These are phyloP conservation scores for Mycosphaerelloides madeirae DNA, from an alignment of 2,329 filamentous ascomycete species.

Conservation along the genomic window DNA sequence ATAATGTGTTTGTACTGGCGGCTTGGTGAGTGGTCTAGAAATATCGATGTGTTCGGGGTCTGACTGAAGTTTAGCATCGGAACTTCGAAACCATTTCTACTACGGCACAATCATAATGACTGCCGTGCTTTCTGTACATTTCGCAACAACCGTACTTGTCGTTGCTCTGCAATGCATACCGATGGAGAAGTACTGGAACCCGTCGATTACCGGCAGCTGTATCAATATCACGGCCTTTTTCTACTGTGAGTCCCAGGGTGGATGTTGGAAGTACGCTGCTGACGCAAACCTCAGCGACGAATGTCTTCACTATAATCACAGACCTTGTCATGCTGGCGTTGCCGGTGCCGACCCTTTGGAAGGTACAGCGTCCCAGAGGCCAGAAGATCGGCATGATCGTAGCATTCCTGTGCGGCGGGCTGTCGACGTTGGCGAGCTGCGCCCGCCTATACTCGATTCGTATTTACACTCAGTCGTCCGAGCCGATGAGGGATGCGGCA, in stretches of 20 bases:
- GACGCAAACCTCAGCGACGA: conserved; percentile 18
- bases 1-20: conserved; percentile 38
- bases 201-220: conserved; percentile 28
- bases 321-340: conserved; percentile 37
- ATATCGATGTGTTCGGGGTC: conserved; percentile 1
- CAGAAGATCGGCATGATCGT: conserved; percentile 33
- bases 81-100: conserved; percentile 19
- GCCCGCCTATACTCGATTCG: conserved; percentile 30
- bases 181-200: conserved; percentile 32
- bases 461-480: conserved; percentile 24
- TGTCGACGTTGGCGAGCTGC: conserved; percentile 29
- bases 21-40: conserved; percentile 25
- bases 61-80: conserved; percentile 20
- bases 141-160: conserved; percentile 33
- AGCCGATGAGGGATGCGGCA: conserved; percentile 27
- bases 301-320: conserved; percentile 35
- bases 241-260: conserved; percentile 19
- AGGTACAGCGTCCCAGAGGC: conserved; percentile 29
- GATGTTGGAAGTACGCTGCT: neutral
- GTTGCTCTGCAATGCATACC: conserved; percentile 36
- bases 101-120: conserved; percentile 29
- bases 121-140: conserved; percentile 33
- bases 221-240: conserved; percentile 34
- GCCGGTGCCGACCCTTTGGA: conserved; percentile 37
- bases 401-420: conserved; percentile 21